Evolutionary conservation across 2,329 filamentous ascomycete genomes (phyloP).

Genomic region (Cytospora paraplurivora): DNA sequence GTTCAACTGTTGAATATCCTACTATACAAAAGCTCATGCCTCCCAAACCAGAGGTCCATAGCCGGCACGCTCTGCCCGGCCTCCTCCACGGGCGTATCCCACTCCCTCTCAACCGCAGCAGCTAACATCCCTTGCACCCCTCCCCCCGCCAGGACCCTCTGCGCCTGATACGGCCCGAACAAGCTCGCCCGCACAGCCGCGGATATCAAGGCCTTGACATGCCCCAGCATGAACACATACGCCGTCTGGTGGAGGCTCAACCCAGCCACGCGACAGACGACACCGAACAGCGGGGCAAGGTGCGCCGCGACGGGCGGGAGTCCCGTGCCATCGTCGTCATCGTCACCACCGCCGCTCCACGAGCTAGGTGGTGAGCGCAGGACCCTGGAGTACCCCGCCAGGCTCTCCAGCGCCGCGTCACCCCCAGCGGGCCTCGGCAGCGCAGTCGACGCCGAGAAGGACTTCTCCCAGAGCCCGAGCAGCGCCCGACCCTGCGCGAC

Average conservation of each 20-base stretch:
- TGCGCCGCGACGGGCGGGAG: conserved; percentile 60
- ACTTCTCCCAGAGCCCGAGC: conserved; percentile 74
- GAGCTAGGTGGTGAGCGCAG: conserved; percentile 13
- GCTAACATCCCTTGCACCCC: conserved; percentile 61
- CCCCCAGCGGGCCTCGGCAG: conserved; percentile 27
- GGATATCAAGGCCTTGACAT: conserved; percentile 74
- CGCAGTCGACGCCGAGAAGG: conserved; percentile 51
- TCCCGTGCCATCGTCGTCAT: conserved; percentile 27
- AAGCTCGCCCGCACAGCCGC: conserved; percentile 77
- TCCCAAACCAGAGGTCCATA: conserved; percentile 81
- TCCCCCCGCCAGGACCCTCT: conserved; percentile 67
- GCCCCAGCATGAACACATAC: conserved; percentile 75
- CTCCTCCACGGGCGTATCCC: conserved; percentile 60
- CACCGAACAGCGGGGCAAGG: conserved; percentile 71
- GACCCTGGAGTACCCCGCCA: conserved; percentile 13
- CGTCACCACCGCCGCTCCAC: neutral
- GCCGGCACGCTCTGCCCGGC: conserved; percentile 75
- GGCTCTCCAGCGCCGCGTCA: conserved; percentile 30
- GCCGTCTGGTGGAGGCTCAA: conserved; percentile 64
- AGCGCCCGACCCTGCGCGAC: conserved; percentile 76
- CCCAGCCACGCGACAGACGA: conserved; percentile 62
- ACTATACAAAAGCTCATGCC: conserved; percentile 82
- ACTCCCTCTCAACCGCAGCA: conserved; percentile 61
- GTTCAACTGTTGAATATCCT: conserved; percentile 80
- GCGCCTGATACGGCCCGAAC: conserved; percentile 79